Base-by-base conservation (phyloP, 2,329 filamentous ascomycete species). In the Magnaporthales sp. region DNA sequence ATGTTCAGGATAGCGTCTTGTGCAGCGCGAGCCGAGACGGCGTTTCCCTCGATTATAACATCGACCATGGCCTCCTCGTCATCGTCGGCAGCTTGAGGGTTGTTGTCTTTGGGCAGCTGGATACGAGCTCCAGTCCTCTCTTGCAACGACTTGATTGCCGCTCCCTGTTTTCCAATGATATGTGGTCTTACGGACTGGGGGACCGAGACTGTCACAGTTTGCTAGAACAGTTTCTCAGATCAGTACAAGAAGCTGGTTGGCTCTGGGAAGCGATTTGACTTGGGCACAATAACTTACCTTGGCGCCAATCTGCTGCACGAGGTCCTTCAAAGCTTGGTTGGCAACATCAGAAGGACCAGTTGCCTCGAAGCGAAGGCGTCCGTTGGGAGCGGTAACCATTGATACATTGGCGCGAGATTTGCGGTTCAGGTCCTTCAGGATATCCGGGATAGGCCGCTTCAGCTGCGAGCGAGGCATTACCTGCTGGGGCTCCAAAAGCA, bases 141-240 rank as follows among this genome's bases (percentile, higher is more conserved):
- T 79, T 94, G 91, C 66, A 99, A 88, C 62, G 90, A 86, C 80
- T 96, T 94, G 76, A 99, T 96, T 69, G 90, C 94, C 29, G 92
- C 86, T 67, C 96, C 96, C 75, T 91, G 89, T 75, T 92, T 93
- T 72, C 95, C 96, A 75, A 99, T 98, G 77, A 99, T 93, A 77
- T 94, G 90, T 66, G 93, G 87, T 69, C 93, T 89, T 26, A 92
- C 87, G 54, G 92, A 94, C 63, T 89, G 86, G 65, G 94, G 95
- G 70, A 99, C 90, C 2, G 91, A 84, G 63, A 98, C 87, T 70
- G 88, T 89, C 74, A 91, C 83, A n/a, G 81, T 79, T 72, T 80
- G 80, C 80, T 83, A 68, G 24, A 58, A 68, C 64, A 51, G 27
- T 58, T 24, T 6, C 24, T 63, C 13, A 22, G 7, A 30, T 64